Evolutionary conservation across 306 rosid species (phyloP).

Genomic region (Hippophae rhamnoides): DNA sequence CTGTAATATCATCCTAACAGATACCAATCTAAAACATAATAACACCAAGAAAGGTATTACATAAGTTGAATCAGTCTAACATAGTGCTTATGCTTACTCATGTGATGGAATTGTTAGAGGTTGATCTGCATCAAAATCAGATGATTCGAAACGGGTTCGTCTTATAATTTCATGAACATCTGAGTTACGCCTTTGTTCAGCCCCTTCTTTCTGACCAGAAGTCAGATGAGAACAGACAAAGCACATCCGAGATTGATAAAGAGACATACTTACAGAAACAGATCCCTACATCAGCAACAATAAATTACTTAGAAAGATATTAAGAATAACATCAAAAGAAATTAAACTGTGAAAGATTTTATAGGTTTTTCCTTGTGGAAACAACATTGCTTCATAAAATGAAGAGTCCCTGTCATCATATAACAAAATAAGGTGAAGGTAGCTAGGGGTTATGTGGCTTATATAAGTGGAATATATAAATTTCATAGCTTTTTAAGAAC

Average conservation of each 20-base stretch:
- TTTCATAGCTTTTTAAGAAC: no score
- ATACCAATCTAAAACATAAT: no score
- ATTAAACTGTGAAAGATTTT: no score
- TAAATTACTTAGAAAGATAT: constrained; percentile 17
- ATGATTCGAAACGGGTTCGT: constrained; percentile 73
- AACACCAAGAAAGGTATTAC: no score
- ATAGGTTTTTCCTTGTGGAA: no score
- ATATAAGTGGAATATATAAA: no score
- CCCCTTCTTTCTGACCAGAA: constrained; percentile 89
- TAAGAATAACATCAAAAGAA: constrained; percentile 7
- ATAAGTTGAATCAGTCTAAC: no score
- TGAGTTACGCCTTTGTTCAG: constrained; percentile 71
- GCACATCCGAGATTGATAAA: constrained; percentile 82
- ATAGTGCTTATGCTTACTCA: constrained; percentile 48
- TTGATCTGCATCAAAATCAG: constrained; percentile 62
- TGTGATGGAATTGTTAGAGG: constrained; percentile 81
- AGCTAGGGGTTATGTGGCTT: no score
- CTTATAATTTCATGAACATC: constrained; percentile 72
- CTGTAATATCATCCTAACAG: no score
- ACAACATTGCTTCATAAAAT: no score
- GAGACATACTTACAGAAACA: constrained; percentile 87
- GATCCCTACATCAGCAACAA: constrained; percentile 65
- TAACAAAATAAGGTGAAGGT: no score
- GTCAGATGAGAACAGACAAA: constrained; percentile 93
- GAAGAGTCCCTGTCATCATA: no score